These are phyloP conservation scores for Geotrichum reessii DNA, from an alignment of 1,139 yeast genomes.

Conservation along the genomic window DNA sequence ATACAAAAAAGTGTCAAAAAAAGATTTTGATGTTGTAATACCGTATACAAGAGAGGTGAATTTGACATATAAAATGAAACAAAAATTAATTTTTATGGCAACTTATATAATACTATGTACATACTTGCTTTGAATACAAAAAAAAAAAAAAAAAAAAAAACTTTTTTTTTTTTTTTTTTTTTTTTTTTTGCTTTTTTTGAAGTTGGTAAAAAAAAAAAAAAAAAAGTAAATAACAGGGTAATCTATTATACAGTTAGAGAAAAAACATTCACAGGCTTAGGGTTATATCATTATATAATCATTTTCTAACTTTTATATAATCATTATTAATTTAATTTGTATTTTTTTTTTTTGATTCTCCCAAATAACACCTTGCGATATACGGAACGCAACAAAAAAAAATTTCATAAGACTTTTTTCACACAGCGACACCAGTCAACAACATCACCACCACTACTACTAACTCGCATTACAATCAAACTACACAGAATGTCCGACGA, in stretches of 20 bases:
- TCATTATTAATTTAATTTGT: background rate
- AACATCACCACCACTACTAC: conserved; percentile 1
- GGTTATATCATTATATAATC: background rate
- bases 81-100: too few species aligned
- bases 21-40: too few species aligned
- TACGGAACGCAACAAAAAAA: background rate
- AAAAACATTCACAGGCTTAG: background rate
- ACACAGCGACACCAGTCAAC: background rate
- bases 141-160: too few species aligned
- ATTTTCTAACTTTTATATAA: background rate
- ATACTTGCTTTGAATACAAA: too few species aligned
- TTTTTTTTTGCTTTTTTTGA: background rate
- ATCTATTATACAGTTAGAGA: background rate
- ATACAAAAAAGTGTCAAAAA: background rate
- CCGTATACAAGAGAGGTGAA: too few species aligned
- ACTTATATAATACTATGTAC: too few species aligned
- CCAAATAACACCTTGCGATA: background rate
- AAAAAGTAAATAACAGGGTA: conserved; percentile 6
- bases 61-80: too few species aligned
- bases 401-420: conserved; percentile 4
- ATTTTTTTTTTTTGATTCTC: background rate
- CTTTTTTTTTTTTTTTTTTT: background rate
- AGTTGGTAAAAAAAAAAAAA: background rate
- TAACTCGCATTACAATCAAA: background rate
- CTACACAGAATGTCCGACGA: conserved; percentile 12